phyloP scores from a whole-genome alignment of 2,329 filamentous ascomycete genomes.

The Graphilbum sp. region DNA sequence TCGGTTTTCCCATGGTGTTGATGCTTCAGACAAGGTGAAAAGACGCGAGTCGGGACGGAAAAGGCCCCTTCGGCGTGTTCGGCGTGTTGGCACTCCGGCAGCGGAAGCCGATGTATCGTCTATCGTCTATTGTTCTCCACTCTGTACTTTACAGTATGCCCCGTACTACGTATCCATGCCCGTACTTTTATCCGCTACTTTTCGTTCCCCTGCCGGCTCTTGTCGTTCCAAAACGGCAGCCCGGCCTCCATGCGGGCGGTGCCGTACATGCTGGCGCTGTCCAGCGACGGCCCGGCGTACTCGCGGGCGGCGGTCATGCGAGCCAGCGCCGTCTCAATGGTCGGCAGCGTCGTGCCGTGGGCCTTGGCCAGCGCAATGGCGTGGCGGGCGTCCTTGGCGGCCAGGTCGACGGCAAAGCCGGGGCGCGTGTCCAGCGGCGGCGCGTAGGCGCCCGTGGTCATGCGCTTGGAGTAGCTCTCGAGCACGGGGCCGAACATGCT shows the following conservation, averaged over 20 bases:
- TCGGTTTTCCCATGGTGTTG: no score
- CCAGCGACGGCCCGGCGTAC: neutral
- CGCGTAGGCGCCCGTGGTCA: neutral
- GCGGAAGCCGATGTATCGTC: no score
- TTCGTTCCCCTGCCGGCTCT: slow-evolving; percentile 2
- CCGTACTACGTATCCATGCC: no score
- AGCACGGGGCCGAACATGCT: slow-evolving; percentile 2
- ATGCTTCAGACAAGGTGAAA: no score
- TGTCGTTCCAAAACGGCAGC: slow-evolving; percentile 2
- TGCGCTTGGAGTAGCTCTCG: slow-evolving; percentile 4
- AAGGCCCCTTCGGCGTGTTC: no score
- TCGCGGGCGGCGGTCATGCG: neutral
- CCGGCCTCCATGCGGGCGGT: slow-evolving; percentile 1
- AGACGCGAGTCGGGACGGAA: no score
- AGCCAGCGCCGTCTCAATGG: neutral
- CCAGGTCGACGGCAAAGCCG: slow-evolving; percentile 2
- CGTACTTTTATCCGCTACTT: neutral
- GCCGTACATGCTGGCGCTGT: slow-evolving; percentile 1
- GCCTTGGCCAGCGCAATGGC: neutral
- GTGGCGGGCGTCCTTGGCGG: slow-evolving; percentile 2
- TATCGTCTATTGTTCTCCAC: no score
- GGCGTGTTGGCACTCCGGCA: no score
- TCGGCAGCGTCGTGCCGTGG: slow-evolving; percentile 1
- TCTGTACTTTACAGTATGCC: no score
- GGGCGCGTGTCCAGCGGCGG: slow-evolving; percentile 1